Evolutionary conservation across 257 asterid species (phyloP).

Genomic region (Przewalskia tangutica): DNA sequence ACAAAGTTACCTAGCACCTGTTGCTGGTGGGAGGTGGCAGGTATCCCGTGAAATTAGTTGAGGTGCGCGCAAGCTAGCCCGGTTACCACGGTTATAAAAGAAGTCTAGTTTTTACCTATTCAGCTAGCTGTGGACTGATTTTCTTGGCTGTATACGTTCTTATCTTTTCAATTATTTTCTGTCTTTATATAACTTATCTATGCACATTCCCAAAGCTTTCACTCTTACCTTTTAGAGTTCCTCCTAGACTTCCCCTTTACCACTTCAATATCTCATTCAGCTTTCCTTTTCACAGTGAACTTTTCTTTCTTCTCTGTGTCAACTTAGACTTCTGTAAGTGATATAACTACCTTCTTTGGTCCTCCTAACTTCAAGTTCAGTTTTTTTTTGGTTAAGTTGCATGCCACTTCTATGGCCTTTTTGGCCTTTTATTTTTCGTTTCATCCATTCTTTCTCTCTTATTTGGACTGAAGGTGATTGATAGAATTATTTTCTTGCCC

Average conservation of each 20-base stretch:
- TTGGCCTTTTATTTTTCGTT: background rate
- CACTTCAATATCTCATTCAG: background rate
- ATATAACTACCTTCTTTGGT: background rate
- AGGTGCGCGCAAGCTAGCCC: too few species aligned
- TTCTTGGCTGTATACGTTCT: background rate
- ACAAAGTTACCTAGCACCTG: too few species aligned
- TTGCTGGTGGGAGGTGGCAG: too few species aligned
- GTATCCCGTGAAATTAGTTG: background rate
- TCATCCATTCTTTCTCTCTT: background rate
- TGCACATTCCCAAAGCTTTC: background rate
- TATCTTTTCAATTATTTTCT: background rate
- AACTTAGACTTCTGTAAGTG: background rate
- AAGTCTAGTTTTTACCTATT: background rate
- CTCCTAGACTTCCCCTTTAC: background rate
- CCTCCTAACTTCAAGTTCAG: background rate
- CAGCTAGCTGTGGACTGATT: background rate
- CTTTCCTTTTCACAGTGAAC: background rate
- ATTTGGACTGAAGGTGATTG: background rate
- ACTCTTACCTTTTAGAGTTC: background rate
- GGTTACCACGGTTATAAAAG: background rate
- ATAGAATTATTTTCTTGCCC: background rate
- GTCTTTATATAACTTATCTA: background rate
- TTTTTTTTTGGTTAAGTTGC: background rate
- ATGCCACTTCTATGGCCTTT: background rate
- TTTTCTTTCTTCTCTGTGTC: background rate